Evolutionary conservation across 1,284 basidiomycete species (phyloP), one percentile per base, ranked within the genome.

Genomic region (Ganoderma sinense): DNA sequence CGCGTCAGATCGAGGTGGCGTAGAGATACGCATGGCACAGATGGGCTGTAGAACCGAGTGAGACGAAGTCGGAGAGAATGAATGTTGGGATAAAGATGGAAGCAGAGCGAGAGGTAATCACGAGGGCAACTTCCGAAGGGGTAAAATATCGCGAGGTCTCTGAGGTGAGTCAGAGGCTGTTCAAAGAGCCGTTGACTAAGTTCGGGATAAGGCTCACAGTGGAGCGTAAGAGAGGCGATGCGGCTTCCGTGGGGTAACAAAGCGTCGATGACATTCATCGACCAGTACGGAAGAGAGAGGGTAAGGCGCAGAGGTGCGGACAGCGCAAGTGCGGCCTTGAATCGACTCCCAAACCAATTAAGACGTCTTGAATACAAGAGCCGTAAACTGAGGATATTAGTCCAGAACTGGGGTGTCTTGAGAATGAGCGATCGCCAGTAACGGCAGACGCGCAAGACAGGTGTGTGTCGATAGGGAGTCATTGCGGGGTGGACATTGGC

Each of bases 401-500:
- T 29, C 62, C 62, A 64, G 62, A 51, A 64, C 43, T 39, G 62
- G 2, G 62, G 62, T 2, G 48, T 39, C 18, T 39, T 53, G n/a
- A 36, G 4, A 13, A 53, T 7, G 3, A 64, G 20, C 18, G 5
- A 6, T 4, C 36, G 8, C 63, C 63, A 64, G 39, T 39, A 26
- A 2, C 51, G 10, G 23, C 63, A 64, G n/a, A 64, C 63, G 4
- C 23, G 63, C 13, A 64, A 41, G 6, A 64, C 36, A 20, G 31
- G 39, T 10, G 56, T 4, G 36, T 11, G 23, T 2, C 23, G 23
- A 6, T 20, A 18, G 39, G 11, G 23, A 1, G 4, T 36, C 31
- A 20, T 13, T 39, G 11, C 36, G 7, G 63, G 53, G 11, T 20
- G 53, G 33, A 64, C 2, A 16, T 64, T 53, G n/a, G 36, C 20